Evolutionary conservation across 2,329 filamentous ascomycete species (phyloP).

Genomic region (Calonectria crousiana): DNA sequence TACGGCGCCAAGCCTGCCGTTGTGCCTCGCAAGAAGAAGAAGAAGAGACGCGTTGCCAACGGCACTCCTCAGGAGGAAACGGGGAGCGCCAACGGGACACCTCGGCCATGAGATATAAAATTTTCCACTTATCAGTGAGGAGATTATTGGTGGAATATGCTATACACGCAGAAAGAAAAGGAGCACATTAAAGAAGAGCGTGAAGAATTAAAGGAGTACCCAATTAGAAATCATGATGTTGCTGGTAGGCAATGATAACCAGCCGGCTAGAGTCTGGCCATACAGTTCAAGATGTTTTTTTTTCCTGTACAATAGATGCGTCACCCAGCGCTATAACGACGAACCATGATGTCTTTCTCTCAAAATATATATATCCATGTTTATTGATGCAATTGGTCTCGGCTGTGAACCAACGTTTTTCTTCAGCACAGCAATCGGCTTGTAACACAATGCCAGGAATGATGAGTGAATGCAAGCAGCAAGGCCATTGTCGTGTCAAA

Average conservation of each 20-base stretch:
- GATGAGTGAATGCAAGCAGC: neutral
- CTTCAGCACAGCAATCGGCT: neutral
- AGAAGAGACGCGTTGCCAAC: slow-evolving; percentile 76
- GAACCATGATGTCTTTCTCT: neutral
- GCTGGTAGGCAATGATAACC: neutral
- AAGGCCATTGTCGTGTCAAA: neutral
- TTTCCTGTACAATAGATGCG: slow-evolving; percentile 10
- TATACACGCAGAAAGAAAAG: neutral
- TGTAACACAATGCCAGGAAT: neutral
- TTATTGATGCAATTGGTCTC: neutral
- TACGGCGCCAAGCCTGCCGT: slow-evolving; percentile 85
- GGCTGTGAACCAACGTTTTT: neutral
- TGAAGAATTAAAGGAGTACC: neutral
- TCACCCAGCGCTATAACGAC: neutral
- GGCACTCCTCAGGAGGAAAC: slow-evolving; percentile 67
- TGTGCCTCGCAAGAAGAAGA: slow-evolving; percentile 78
- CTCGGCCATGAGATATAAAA: slow-evolving; percentile 51
- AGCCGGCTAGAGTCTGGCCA: neutral
- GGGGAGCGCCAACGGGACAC: slow-evolving; percentile 71
- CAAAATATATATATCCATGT: slow-evolving; percentile 4
- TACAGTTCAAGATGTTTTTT: neutral
- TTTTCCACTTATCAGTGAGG: neutral
- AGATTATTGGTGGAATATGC: neutral
- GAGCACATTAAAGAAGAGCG: neutral
- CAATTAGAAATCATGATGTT: neutral